Evolutionary conservation across 1,139 yeast species (phyloP), one percentile per base, ranked within the genome.

Genomic region (Lodderomyces elongisporus): DNA sequence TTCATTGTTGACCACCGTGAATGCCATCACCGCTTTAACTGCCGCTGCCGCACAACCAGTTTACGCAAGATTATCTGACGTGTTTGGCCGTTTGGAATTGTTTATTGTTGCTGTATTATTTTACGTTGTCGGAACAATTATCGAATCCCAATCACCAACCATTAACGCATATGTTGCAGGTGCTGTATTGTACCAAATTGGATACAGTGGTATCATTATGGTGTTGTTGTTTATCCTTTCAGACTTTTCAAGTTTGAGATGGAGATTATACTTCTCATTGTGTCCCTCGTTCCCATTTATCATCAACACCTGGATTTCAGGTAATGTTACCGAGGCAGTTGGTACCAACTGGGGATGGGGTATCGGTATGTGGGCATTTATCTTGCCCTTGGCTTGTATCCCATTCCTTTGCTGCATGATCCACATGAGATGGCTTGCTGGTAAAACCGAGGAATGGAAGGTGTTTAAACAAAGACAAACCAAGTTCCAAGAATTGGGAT

Each of bases 231-330:
- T 82, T 29, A 62, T 80, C 33, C 56, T 77, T 38, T 79, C 84
- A 5, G 93, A 83, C 54, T 66, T 75, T 49, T 79, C 89, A 5
- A 62, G 68, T 41, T 64, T 82, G 47, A 79, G 77, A 52, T 80
- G 88, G 84, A 76, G 91, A 60, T 65, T 82, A 45, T 65, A 73
- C 31, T 69, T 68, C 42, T 71, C 80, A 21, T 74, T 79, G 44
- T 60, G 77, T 20, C 87, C 88, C 14, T 76, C 85, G 4, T 61
- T 75, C 46, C 91, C 91, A 2, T 78, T 71, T 45, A 74, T 83
- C 44, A 79, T 83, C 54, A 83, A 80, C 52, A 79, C 91, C 13
- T 83, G 91, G 91, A 67, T 81, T 34, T 58, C 79, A 16, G 89
- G 88, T 49, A 63, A 77, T 43, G 60, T 82, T 31, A 60, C 74